These are phyloP conservation scores for Kuraishia piskuri DNA, from an alignment of 805 yeast genomes.

Conservation along the genomic window DNA sequence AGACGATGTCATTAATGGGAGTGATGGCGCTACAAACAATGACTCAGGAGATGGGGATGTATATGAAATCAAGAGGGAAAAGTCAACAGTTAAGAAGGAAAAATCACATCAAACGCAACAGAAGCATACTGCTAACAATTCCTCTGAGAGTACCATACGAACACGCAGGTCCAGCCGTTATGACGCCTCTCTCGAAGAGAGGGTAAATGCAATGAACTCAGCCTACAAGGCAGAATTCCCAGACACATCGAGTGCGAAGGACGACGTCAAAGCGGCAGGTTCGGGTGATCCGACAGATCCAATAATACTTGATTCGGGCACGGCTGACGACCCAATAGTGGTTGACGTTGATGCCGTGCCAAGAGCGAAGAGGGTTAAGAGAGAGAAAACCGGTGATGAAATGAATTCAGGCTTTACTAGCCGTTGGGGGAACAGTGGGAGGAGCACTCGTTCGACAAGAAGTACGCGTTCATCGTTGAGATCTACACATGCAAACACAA, in stretches of 20 bases:
- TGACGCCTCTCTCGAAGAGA: background rate
- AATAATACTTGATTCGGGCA: constrained; percentile 17
- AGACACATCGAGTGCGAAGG: background rate
- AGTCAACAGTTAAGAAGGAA: background rate
- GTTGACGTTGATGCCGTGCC: constrained; percentile 10
- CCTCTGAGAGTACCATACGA: no score
- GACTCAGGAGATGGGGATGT: background rate
- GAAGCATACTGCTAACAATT: no score
- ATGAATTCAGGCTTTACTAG: background rate
- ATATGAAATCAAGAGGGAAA: background rate
- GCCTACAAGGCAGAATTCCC: background rate
- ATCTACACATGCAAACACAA: background rate
- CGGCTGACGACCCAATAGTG: constrained; percentile 21
- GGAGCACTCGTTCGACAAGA: background rate
- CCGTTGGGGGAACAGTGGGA: background rate
- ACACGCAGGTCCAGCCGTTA: background rate
- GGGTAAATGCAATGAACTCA: background rate
- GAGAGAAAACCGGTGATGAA: background rate
- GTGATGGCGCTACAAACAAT: background rate
- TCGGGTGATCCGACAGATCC: constrained; percentile 16
- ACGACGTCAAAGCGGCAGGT: constrained; percentile 1
- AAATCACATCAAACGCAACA: no score
- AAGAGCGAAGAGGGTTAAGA: background rate
- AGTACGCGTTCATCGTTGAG: background rate
- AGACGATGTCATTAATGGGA: background rate